These are phyloP conservation scores for Condylostoma magnum DNA, from an alignment of 169 alveolate species.

Conservation along the genomic window DNA sequence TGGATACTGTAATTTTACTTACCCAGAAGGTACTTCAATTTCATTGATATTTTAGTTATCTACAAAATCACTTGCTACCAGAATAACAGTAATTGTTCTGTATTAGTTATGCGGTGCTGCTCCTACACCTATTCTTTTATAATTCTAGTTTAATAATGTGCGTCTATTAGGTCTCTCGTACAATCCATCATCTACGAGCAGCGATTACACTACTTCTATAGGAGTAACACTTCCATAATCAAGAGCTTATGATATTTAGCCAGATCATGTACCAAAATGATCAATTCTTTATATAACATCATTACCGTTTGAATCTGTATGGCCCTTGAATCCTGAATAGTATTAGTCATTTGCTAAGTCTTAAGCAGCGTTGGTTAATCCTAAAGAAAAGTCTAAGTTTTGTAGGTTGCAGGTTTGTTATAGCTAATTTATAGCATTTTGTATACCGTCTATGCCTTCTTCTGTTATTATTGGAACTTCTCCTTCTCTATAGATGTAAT, in stretches of 20 bases:
- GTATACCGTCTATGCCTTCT: neutral
- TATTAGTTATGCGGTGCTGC: neutral
- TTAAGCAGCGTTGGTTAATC: conserved; percentile 12
- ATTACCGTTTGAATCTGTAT: neutral
- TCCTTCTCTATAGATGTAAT: neutral
- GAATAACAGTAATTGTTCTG: neutral
- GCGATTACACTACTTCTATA: neutral
- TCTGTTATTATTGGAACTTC: conserved; percentile 10
- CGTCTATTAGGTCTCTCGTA: conserved; percentile 2
- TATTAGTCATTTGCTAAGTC: neutral
- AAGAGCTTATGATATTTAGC: neutral
- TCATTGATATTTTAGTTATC: neutral
- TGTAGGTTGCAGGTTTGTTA: neutral
- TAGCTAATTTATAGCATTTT: neutral
- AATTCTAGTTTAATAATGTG: neutral
- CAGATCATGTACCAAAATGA: conserved; percentile 6
- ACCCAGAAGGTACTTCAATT: neutral
- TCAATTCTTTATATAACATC: neutral
- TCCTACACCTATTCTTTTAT: conserved; percentile 14
- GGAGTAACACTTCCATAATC: conserved; percentile 14
- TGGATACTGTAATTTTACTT: neutral
- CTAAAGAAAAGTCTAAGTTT: neutral
- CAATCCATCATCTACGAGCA: conserved; percentile 21
- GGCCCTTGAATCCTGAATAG: neutral
- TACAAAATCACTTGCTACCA: neutral